These are phyloP conservation scores for Populus deltoides DNA, from an alignment of 345 rosid genomes.

Conservation along the genomic window DNA sequence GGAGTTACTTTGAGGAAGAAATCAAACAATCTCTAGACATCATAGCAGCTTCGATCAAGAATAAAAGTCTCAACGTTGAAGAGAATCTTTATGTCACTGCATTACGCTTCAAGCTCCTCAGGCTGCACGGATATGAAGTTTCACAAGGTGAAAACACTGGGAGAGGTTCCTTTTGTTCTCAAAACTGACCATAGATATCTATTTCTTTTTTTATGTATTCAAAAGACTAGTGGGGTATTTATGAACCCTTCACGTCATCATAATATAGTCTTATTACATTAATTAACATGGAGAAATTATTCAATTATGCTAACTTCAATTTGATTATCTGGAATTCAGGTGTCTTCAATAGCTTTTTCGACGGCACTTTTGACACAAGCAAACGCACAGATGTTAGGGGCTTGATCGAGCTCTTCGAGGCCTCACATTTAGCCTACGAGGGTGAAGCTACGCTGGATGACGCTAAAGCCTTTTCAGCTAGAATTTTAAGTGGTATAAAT, in stretches of 20 bases:
- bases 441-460: slow-evolving; percentile 34
- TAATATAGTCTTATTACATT: too few relatives aligned
- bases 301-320: too few relatives aligned
- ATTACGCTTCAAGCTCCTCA: slow-evolving; percentile 41
- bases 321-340: slow-evolving; percentile 22
- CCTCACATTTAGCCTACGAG: slow-evolving; percentile 37
- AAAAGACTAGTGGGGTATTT: too few relatives aligned
- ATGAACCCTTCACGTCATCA: too few relatives aligned
- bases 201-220: too few relatives aligned
- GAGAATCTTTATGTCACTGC: slow-evolving; percentile 33
- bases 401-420: slow-evolving; percentile 44
- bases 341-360: slow-evolving; percentile 28
- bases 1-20: slow-evolving; percentile 32
- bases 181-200: too few relatives aligned
- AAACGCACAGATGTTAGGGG: slow-evolving; percentile 27
- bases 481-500: slow-evolving; percentile 1
- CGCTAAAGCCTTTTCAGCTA: slow-evolving; percentile 23
- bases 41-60: not conserved
- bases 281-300: too few relatives aligned
- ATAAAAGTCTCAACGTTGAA: not conserved
- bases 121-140: slow-evolving; percentile 41
- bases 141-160: slow-evolving; percentile 35
- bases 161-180: not conserved
- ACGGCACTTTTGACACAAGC: slow-evolving; percentile 13
- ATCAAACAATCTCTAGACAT: slow-evolving; percentile 26